Evolutionary conservation across 495 filamentous ascomycete species (phyloP), one percentile per base, ranked within the genome.

Genomic region (Trichoderma parareesei): DNA sequence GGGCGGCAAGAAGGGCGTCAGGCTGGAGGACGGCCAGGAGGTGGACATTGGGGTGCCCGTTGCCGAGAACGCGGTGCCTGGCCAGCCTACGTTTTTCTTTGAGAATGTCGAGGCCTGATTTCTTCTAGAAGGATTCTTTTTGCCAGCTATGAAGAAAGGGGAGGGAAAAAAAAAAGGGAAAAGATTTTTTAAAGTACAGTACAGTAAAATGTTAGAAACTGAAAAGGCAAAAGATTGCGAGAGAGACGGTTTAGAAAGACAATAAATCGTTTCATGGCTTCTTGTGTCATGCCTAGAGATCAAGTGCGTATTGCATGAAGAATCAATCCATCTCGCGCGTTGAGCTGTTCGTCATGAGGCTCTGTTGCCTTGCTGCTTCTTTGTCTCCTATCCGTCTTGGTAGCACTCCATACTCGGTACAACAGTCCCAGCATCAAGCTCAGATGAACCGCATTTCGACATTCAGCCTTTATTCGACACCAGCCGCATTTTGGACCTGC

Each of bases 41-140:
- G 82, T 88, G 69, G 84, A 83, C 68, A 75, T 79, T 67, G 82
- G 78, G 66, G 78, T 77, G 10, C 79, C 83, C 3, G 70, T 73
- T 11, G 90, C 89, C 38, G 90, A 87, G 68, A 78, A 76, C 66
- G 90, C 91, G 10, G 83, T 89, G 55, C 92, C 92, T n/a, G 92
- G 92, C 0, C 79, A 82, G 65, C 92, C 92, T 60, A 87, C 80
- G 27, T 95, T 92, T 74, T 73, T 79, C 62, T 94, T 95, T 77
- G 83, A 84, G 74, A 95, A 95, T 76, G 81, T 93, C 59, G 75
- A 74, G 65, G 72, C 73, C 65, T 76, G 67, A 66, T 8, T 9
- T 27, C 27, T 27, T 1, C 20, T 43, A 62, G 14, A 38, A 10
- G 13, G 9, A 43, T 59, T n/a, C 14, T 60, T 33, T 13, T 40